Conservation (phyloP, 1,139 yeast genomes). For the Hyphopichia khmerensis region DNA sequence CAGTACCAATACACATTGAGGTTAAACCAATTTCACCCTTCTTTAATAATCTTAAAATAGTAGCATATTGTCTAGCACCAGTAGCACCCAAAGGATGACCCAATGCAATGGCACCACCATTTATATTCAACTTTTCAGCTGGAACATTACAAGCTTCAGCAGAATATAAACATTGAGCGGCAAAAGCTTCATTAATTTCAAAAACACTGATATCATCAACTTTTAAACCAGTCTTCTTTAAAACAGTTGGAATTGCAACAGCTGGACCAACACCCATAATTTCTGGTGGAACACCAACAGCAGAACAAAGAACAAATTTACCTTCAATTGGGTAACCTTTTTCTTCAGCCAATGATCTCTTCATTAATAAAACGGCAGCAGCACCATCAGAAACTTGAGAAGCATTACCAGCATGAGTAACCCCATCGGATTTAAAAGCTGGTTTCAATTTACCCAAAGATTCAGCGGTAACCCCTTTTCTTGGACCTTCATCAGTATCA, state of each 20-base stretch:
- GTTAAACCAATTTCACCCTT: slow-evolving; percentile 85
- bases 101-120: slow-evolving; percentile 94
- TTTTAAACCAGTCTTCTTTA: slow-evolving; percentile 62
- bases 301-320: slow-evolving; percentile 72
- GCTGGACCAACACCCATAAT: slow-evolving; percentile 98
- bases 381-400: slow-evolving; percentile 97
- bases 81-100: slow-evolving; percentile 97
- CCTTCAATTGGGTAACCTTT: slow-evolving; percentile 66
- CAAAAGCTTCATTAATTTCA: slow-evolving; percentile 95
- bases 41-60: slow-evolving; percentile 76
- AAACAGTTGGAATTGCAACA: slow-evolving; percentile 81
- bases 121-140: slow-evolving; percentile 72
- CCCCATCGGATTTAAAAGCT: slow-evolving; percentile 81
- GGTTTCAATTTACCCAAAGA: slow-evolving; percentile 75
- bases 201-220: slow-evolving; percentile 68
- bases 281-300: slow-evolving; percentile 94
- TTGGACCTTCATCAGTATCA: slow-evolving; percentile 86
- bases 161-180: slow-evolving; percentile 87
- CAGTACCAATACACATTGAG: slow-evolving; percentile 97
- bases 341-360: slow-evolving; percentile 82
- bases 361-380: slow-evolving; percentile 81
- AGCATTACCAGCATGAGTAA: slow-evolving; percentile 94
- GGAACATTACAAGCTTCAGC: slow-evolving; percentile 68
- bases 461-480: slow-evolving; percentile 80
- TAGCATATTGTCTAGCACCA: slow-evolving; percentile 93